phyloP scores from a whole-genome alignment of 192 early-diverging fungal genomes.

The Cladochytrium replicatum region DNA sequence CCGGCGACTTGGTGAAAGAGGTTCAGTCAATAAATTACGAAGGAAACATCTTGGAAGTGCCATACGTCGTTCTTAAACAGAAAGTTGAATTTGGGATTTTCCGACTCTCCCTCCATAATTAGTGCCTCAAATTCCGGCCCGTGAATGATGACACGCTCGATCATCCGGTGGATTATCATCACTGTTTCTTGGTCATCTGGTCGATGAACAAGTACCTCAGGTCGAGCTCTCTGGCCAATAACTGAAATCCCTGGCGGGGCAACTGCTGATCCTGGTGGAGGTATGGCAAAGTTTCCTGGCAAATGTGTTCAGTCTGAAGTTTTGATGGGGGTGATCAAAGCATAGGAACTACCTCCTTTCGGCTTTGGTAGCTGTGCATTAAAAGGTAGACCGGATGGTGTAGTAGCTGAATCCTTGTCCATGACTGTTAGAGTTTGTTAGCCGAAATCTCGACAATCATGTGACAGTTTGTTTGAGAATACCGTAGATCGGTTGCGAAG shows the following conservation, averaged over 20 bases:
- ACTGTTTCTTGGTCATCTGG: constrained; percentile 45
- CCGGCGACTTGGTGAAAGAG: constrained; percentile 35
- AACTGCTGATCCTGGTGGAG: not conserved
- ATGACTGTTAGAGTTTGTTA: constrained; percentile 12
- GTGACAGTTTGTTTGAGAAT: too few relatives aligned
- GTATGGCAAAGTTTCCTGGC: not conserved
- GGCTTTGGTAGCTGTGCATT: constrained; percentile 41
- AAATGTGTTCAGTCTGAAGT: not conserved
- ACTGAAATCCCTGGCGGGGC: not conserved
- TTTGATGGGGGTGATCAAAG: not conserved
- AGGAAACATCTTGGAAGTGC: not conserved
- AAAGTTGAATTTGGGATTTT: constrained; percentile 62
- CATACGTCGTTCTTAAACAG: constrained; percentile 60
- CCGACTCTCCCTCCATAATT: constrained; percentile 51
- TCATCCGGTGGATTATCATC: constrained; percentile 70
- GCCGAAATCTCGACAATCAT: too few relatives aligned
- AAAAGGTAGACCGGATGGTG: constrained; percentile 42
- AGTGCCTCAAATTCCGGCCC: constrained; percentile 67
- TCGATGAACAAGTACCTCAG: constrained; percentile 55
- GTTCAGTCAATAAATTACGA: not conserved
- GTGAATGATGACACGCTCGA: constrained; percentile 65
- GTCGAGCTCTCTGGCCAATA: not conserved
- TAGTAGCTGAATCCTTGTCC: constrained; percentile 11
- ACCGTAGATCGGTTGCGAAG: constrained; percentile 63
- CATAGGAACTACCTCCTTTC: constrained; percentile 5